phyloP scores from a whole-genome alignment of 371 early-diverging fungal genomes.

The Zopfochytrium polystomum region DNA sequence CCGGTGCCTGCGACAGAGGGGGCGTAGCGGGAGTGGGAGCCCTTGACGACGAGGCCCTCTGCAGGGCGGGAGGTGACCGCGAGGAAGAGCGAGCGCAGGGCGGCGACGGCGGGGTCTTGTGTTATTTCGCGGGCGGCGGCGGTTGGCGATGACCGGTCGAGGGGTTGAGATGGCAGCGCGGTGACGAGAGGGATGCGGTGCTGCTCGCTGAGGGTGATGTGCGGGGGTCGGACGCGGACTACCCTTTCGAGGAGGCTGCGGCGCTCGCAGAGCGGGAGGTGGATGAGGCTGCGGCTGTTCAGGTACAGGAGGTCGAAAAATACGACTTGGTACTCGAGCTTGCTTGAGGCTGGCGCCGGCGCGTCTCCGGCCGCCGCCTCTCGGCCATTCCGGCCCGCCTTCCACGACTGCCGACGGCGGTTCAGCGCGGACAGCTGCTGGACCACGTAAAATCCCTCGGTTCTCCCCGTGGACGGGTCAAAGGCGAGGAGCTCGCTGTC shows the following conservation, averaged over 20 bases:
- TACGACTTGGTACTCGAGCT: constrained; percentile 17
- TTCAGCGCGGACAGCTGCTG: constrained; percentile 11
- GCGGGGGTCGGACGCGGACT: constrained; percentile 11
- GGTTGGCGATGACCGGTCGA: too few relatives aligned
- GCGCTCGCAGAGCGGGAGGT: constrained; percentile 12
- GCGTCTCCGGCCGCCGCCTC: not conserved
- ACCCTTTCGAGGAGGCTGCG: constrained; percentile 7
- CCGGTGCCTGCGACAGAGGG: constrained; percentile 14
- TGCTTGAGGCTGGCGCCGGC: not conserved
- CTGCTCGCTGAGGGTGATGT: constrained; percentile 14
- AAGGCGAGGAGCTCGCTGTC: constrained; percentile 26
- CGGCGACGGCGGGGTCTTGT: not conserved
- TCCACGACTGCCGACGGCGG: not conserved
- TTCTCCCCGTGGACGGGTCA: constrained; percentile 6
- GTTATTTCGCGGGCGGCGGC: too few relatives aligned
- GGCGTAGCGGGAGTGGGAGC: constrained; percentile 5
- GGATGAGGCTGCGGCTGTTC: constrained; percentile 10
- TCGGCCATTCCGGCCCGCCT: constrained; percentile 1
- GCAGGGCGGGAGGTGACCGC: constrained; percentile 18
- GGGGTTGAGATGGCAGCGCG: too few relatives aligned
- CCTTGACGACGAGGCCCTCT: constrained; percentile 31
- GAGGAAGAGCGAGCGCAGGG: constrained; percentile 16
- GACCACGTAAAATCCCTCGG: constrained; percentile 17
- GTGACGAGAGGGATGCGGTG: constrained; percentile 3
- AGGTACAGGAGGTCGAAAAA: constrained; percentile 26